Evolutionary conservation across 495 filamentous ascomycete species (phyloP), one percentile per base, ranked within the genome.

Genomic region (Podospora comata): DNA sequence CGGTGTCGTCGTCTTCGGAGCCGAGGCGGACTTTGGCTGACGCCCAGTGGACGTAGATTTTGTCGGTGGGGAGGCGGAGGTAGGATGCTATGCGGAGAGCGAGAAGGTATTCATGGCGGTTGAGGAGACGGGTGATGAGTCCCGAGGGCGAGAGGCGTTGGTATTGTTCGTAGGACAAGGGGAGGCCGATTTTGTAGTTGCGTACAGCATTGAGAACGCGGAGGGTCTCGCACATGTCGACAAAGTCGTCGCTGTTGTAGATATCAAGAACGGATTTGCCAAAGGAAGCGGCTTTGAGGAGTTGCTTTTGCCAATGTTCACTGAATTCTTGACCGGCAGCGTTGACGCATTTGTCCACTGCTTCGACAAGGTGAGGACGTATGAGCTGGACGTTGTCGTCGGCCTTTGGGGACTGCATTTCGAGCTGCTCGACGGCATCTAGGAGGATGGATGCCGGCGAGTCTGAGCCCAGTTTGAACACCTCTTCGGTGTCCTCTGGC

Each of bases 321-420:
- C 87, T 91, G 74, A 92, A 97, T 76, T 99, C 96, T 75, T 96
- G 87, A 11, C 93, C 96, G 2, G 95, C 93, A 60, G 95, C 95
- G 75, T 89, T 89, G 48, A 96, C 90, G 74, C 95, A 99, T 0
- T 89, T 88, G 78, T 97, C 93, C 3, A 99, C 94, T 53, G 95
- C 95, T 75, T 96, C 92, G 15, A 91, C 91, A 13, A 99, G 86
- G 69, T 90, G 90, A 1, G 91, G 84, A 23, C 91, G 87, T 70
- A 99, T 98, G 9, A 97, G 84, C 73, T 97, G 94, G 60, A 99
- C 97, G 72, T 97, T 92, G 71, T 98, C 95, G 73, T 99, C 96
- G 6, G 95, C 96, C 77, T 97, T 99, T 4, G 95, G 93, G 1
- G 94, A 97, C 72, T 94, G 91, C 73, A 92, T 91, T 69, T 98